Evolutionary conservation across 2,329 filamentous ascomycete genomes (phyloP).

Genomic region (Pseudogymnoascus sp.): DNA sequence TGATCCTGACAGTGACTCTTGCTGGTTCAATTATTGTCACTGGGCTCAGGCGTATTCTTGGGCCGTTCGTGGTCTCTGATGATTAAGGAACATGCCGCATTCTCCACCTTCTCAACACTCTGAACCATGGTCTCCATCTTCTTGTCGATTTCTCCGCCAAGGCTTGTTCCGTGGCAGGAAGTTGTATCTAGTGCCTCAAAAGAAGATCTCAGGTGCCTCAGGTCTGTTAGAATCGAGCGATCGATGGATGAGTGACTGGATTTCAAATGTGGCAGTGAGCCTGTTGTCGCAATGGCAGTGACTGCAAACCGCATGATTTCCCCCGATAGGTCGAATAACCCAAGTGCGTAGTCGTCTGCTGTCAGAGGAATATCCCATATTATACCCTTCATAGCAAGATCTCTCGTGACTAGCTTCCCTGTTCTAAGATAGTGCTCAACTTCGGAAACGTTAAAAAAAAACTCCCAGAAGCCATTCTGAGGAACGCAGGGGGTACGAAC

Average conservation of each 20-base stretch:
- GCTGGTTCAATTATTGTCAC: background rate
- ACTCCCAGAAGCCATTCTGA: background rate
- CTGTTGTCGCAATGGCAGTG: conserved; percentile 67
- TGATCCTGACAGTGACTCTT: background rate
- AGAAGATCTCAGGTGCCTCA: conserved; percentile 66
- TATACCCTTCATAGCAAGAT: conserved; percentile 46
- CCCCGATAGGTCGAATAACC: conserved; percentile 86
- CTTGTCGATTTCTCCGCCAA: conserved; percentile 57
- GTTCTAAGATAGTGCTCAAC: conserved; percentile 75
- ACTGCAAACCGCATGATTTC: conserved; percentile 97
- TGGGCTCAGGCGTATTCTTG: background rate
- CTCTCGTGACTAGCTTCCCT: conserved; percentile 63
- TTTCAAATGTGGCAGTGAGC: conserved; percentile 33
- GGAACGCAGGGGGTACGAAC: background rate
- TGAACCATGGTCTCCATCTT: conserved; percentile 82
- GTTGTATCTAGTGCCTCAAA: conserved; percentile 64
- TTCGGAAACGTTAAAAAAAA: background rate
- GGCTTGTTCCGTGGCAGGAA: conserved; percentile 38
- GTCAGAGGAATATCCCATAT: conserved; percentile 53
- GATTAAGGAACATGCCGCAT: conserved; percentile 75
- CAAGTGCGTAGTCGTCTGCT: conserved; percentile 78
- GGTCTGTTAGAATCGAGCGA: conserved; percentile 65
- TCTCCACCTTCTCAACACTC: conserved; percentile 92
- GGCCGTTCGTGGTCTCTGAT: conserved; percentile 74
- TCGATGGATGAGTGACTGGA: conserved; percentile 24